Percentiles rank a stretch among this genome's conserved stretches.
phyloP scores from a whole-genome alignment of 306 rosid genomes.

The Fragaria nilgerrensis region DNA sequence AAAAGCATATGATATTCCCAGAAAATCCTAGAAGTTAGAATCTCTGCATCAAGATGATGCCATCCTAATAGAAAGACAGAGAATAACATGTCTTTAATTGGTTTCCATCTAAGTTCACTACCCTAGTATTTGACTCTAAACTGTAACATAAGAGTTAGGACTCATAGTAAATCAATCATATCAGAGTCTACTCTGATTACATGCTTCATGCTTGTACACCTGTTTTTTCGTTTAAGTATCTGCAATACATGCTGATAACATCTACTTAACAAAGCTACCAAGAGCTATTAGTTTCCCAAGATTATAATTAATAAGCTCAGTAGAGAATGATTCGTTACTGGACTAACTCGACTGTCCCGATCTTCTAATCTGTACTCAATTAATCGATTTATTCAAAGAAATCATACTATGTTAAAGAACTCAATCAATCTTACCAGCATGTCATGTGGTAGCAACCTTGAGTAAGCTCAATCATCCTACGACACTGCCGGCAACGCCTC shows the following conservation, averaged over 20 bases:
- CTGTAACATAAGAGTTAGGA: background rate
- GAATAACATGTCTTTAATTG: no score
- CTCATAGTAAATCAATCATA: background rate
- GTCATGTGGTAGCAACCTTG: conserved; percentile 93
- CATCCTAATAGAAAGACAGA: background rate
- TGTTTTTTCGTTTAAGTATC: background rate
- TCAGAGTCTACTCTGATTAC: background rate
- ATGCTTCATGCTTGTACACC: background rate
- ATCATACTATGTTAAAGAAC: background rate
- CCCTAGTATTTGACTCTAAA: background rate
- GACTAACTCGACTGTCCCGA: background rate
- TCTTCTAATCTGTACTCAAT: background rate
- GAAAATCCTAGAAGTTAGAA: background rate
- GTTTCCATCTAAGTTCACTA: background rate
- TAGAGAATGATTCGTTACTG: background rate
- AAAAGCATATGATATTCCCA: background rate
- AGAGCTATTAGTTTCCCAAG: background rate
- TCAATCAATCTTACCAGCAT: conserved; percentile 67
- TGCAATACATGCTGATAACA: background rate
- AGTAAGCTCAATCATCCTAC: conserved; percentile 74
- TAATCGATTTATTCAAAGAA: background rate
- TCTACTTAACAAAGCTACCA: background rate
- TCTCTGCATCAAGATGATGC: background rate
- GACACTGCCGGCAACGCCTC: conserved; percentile 93
- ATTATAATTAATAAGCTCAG: background rate